phyloP scores from a whole-genome alignment of 169 alveolate species.

The Neospora caninum region DNA sequence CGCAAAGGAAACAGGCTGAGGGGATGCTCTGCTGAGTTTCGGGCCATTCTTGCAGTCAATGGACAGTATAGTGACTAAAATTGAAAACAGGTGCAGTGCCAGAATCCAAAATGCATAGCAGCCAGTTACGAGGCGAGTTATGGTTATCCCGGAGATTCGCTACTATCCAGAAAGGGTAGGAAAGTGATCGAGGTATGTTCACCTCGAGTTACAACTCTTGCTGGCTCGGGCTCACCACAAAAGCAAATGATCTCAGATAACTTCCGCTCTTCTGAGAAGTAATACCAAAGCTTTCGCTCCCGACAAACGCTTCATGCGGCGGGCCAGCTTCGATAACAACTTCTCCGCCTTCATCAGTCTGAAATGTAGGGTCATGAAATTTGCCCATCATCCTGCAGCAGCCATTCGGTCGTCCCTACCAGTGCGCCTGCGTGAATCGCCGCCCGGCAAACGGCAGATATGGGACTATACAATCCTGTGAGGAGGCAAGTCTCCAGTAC shows the following conservation, averaged over 20 bases:
- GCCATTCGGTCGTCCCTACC: conserved; percentile 20
- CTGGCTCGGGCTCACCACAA: background rate
- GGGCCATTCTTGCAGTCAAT: too few relatives aligned
- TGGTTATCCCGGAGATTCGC: too few relatives aligned
- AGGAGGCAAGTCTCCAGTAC: conserved; percentile 71
- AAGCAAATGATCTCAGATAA: conserved; percentile 55
- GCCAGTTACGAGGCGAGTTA: too few relatives aligned
- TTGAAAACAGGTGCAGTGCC: too few relatives aligned
- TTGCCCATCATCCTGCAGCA: background rate
- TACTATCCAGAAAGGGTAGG: too few relatives aligned
- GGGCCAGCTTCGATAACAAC: conserved; percentile 58
- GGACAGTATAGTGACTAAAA: too few relatives aligned
- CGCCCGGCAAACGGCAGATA: conserved; percentile 89
- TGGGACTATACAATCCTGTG: conserved; percentile 84
- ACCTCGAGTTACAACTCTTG: background rate
- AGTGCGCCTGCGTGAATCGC: conserved; percentile 81
- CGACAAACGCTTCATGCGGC: conserved; percentile 46
- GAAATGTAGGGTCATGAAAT: background rate
- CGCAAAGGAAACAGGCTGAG: too few relatives aligned
- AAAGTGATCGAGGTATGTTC: background rate
- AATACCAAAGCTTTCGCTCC: conserved; percentile 44
- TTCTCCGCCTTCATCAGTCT: conserved; percentile 70
- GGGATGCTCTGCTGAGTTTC: too few relatives aligned
- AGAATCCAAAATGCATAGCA: too few relatives aligned
- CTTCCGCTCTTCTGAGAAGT: conserved; percentile 45